Percentiles rank a stretch among this genome's conserved stretches.
Evolutionary conservation across 2,329 filamentous ascomycete species (phyloP).

Genomic region (Fusarium tanahbumbuense): DNA sequence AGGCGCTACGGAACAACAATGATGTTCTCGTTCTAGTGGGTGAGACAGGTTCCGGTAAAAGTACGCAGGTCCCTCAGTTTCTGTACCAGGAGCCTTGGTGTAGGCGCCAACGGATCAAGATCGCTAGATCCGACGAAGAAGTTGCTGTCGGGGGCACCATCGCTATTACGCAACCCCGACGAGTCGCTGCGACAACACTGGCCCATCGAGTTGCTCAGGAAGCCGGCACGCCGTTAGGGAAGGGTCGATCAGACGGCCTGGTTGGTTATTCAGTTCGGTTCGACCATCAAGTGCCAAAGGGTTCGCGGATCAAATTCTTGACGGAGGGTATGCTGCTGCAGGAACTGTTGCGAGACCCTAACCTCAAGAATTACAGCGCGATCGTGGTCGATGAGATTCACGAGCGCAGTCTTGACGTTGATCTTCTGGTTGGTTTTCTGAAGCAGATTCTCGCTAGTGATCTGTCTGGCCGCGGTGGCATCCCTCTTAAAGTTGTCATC

Average conservation of each 20-base stretch:
- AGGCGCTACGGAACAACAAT: slow-evolving; percentile 67
- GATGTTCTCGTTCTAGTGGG: slow-evolving; percentile 88
- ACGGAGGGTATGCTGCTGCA: slow-evolving; percentile 97
- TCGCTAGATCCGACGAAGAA: slow-evolving; percentile 55
- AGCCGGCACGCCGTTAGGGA: slow-evolving; percentile 64
- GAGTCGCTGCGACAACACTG: slow-evolving; percentile 92
- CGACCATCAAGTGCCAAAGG: slow-evolving; percentile 84
- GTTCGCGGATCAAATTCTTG: slow-evolving; percentile 90
- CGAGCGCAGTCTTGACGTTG: slow-evolving; percentile 93
- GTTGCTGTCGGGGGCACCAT: slow-evolving; percentile 79
- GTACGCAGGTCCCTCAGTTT: slow-evolving; percentile 95
- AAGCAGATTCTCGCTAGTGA: slow-evolving; percentile 77
- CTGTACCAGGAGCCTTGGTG: slow-evolving; percentile 85
- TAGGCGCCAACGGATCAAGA: slow-evolving; percentile 65
- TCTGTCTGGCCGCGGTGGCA: slow-evolving; percentile 73
- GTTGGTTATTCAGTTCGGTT: slow-evolving; percentile 97
- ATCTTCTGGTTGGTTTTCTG: slow-evolving; percentile 88
- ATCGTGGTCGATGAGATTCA: slow-evolving; percentile 97
- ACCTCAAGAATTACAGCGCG: slow-evolving; percentile 85
- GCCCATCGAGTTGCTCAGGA: slow-evolving; percentile 90
- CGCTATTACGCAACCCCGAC: slow-evolving; percentile 92
- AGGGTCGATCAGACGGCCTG: slow-evolving; percentile 56
- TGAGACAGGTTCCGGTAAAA: slow-evolving; percentile 97
- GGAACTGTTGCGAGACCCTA: slow-evolving; percentile 88
- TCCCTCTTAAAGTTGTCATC: slow-evolving; percentile 86